Evolutionary conservation across 2,329 filamentous ascomycete species (phyloP), one percentile per base, ranked within the genome.

Genomic region (Fusarium burgessii): DNA sequence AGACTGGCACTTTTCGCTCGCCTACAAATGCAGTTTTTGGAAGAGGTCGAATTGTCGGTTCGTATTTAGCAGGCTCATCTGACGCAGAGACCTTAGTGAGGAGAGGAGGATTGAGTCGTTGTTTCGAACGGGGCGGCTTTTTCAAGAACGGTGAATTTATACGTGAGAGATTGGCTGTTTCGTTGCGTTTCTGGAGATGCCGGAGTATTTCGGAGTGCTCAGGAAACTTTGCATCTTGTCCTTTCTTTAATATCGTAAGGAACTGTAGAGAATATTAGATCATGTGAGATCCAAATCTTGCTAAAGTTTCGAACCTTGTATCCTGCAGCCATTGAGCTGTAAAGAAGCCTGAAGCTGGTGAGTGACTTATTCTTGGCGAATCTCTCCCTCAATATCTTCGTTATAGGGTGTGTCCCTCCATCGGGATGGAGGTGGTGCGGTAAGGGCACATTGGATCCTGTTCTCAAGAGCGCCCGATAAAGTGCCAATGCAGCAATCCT

Each of bases 391-490:
- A 94, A 82, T 7, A 92, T 81, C 60, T 87, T 84, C 55, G 83
- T 81, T 58, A 93, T 80, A 0, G 88, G 87, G 61, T 85, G 69
- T 12, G 56, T 52, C 7, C 60, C 40, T 17, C 80, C 62, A 76
- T 76, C 20, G 42, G 74, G 75, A 35, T 75, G 68, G 7, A 76
- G 54, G 49, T 88, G 82, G 76, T 83, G 74, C 3, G 88, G 85
- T 3, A 93, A 80, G 2, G 85, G 81, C 36, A 92, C 80, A 42
- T 80, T 82, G 33, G 82, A 79, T 63, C 85, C 89, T 80, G 89
- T 86, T 68, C 85, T 85, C 56, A 94, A 81, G 59, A 95, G 87
- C 38, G 91, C 89, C 68, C 91, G 87, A 81, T 91, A 95, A 51
- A 95, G 88, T 54, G 92, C 91, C 69, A 93, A 86, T 77, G 89